These are phyloP conservation scores for Fusarium neocosmosporiellum DNA, from an alignment of 2,329 filamentous ascomycete species.

Conservation along the genomic window DNA sequence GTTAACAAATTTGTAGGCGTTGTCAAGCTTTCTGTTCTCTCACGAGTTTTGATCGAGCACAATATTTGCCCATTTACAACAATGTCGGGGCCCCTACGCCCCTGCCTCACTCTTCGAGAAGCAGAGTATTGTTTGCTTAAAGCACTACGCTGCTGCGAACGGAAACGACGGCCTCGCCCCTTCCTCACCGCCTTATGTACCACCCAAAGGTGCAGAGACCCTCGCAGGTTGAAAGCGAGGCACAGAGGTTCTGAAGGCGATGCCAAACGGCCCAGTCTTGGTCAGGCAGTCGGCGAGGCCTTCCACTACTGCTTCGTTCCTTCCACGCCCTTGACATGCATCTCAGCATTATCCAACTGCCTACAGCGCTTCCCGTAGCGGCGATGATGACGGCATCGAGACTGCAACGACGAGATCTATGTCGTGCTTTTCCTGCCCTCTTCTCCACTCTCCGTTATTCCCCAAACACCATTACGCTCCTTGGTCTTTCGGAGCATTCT, in stretches of 20 bases:
- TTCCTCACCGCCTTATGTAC: no score
- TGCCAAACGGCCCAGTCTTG: no score
- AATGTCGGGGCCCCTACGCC: background rate
- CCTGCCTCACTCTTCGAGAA: background rate
- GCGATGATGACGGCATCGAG: background rate
- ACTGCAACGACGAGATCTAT: background rate
- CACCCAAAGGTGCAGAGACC: no score
- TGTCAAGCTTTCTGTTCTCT: background rate
- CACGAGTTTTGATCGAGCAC: background rate
- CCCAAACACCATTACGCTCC: background rate
- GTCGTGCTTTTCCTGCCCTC: no score
- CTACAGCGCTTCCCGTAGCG: background rate
- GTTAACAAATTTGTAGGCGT: background rate
- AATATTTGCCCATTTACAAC: background rate
- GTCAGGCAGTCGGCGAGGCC: no score
- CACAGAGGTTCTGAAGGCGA: no score
- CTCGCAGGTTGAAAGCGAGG: no score
- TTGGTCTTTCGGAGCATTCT: background rate
- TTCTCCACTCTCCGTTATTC: background rate
- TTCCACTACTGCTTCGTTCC: no score
- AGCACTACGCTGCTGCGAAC: background rate
- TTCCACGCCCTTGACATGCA: background rate
- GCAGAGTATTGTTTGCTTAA: background rate
- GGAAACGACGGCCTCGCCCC: background rate
- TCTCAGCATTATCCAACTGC: background rate